A percentile compares a stretch with the other conserved stretches of the same genome.
Conservation (phyloP, 2,329 filamentous ascomycete species). For the Lachnellula suecica region DNA sequence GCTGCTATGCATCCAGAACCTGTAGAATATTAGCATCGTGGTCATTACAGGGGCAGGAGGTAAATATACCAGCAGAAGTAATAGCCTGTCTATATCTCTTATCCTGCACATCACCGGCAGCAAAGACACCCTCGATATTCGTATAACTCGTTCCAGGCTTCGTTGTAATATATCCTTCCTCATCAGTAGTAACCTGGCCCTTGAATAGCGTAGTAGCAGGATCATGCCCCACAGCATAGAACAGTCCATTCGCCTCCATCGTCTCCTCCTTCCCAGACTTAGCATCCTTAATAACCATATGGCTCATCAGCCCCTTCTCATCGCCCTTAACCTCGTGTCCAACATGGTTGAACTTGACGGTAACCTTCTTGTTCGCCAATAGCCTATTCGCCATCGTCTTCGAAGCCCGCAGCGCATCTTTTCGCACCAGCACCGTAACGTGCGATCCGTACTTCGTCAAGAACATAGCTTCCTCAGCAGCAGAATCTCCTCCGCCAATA, state of each 20-base stretch:
- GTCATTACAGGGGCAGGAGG: neutral
- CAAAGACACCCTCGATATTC: conserved; percentile 88
- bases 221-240: conserved; percentile 97
- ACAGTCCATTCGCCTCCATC: conserved; percentile 87
- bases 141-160: conserved; percentile 86
- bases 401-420: conserved; percentile 81
- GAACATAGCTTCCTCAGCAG: conserved; percentile 96
- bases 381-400: conserved; percentile 90
- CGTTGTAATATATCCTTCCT: conserved; percentile 88
- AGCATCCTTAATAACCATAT: conserved; percentile 79
- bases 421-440: conserved; percentile 90
- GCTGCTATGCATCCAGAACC: conserved; percentile 94
- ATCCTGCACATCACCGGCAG: conserved; percentile 96
- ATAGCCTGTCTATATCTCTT: conserved; percentile 98
- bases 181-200: conserved; percentile 83
- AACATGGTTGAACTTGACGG: conserved; percentile 80
- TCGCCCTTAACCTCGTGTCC: conserved; percentile 85
- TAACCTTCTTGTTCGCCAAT: conserved; percentile 82
- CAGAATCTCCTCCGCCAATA: conserved; percentile 94
- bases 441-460: conserved; percentile 96
- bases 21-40: conserved; percentile 36
- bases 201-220: conserved; percentile 90
- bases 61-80: conserved; percentile 82
- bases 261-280: conserved; percentile 74
- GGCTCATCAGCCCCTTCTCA: conserved; percentile 82